Evolutionary conservation across 108 stramenopile genomes (phyloP).

Genomic region (Cyclotella choctawhatcheeana): DNA sequence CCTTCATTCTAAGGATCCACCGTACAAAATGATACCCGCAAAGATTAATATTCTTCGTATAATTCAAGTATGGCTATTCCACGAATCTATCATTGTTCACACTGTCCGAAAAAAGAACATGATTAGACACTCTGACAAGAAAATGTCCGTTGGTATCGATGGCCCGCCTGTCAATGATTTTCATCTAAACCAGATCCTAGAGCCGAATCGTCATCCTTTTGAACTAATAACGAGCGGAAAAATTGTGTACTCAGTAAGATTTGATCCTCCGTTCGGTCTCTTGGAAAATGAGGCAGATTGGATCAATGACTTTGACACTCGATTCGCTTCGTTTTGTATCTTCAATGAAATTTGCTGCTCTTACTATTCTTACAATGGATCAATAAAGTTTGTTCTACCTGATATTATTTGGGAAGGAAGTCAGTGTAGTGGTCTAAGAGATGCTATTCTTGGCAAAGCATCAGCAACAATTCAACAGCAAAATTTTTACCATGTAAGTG

Average conservation of each 20-base stretch:
- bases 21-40: slow-evolving; percentile 55
- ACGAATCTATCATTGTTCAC: slow-evolving; percentile 71
- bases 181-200: slow-evolving; percentile 65
- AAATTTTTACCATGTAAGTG: slow-evolving; percentile 9
- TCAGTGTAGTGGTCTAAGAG: slow-evolving; percentile 10
- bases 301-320: slow-evolving; percentile 42
- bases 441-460: slow-evolving; percentile 18
- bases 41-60: slow-evolving; percentile 70
- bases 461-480: slow-evolving; percentile 11
- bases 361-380: slow-evolving; percentile 22
- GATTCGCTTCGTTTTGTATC: slow-evolving; percentile 63
- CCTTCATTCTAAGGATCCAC: slow-evolving; percentile 59
- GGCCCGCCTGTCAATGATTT: slow-evolving; percentile 34
- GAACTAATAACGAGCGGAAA: slow-evolving; percentile 37
- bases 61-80: slow-evolving; percentile 79
- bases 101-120: slow-evolving; percentile 20
- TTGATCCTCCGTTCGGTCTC: slow-evolving; percentile 34
- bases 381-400: slow-evolving; percentile 29
- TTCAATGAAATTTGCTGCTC: slow-evolving; percentile 57
- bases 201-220: slow-evolving; percentile 61
- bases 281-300: slow-evolving; percentile 14
- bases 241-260: slow-evolving; percentile 47
- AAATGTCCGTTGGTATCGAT: slow-evolving; percentile 36
- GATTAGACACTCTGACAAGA: slow-evolving; percentile 13
- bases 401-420: slow-evolving; percentile 18